Base-by-base conservation (phyloP, 805 yeast species). In the Scheffersomyces ergatensis region DNA sequence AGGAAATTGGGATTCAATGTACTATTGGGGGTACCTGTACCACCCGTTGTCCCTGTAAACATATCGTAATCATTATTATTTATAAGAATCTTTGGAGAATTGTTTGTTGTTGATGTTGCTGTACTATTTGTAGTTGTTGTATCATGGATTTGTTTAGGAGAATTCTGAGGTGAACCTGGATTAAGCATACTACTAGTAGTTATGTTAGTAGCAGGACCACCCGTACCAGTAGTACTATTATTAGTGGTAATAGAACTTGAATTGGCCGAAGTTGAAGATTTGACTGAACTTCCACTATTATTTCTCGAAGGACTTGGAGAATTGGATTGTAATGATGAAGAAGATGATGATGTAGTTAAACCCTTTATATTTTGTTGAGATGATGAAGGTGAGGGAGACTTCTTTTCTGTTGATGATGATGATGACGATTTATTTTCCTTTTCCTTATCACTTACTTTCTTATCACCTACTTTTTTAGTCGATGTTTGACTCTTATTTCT, bases 271-370 rank as follows among this genome's bases (percentile, higher is more conserved):
- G 27, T 40, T 40, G 33, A 46, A 3, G 62, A 54, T 38, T 54
- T 56, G 25, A 57, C 39, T n/a, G 65, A 57, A 20, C 50, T 48
- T 24, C 49, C 44, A 44, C 62, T 54, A 43, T 52, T 60, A 38
- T 54, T 59, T 42, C 67, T 53, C 8, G 71, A 64, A 27, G 69
- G 62, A 35, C 54, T 51, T 12, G 72, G 71, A 32, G 67, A 62
- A 43, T 44, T 54, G 13, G 64, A 54, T 39, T 55, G 57, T 37
- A 57, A 42, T 7, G 62, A 49, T 18, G 60, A 51, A 3, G 51
- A 47, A 13, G 49, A 32, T n/a, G 54, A 38, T 6, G 56, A 40
- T 15, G 49, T 44, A 23, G 57, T 21, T 31, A 39, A 27, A 20
- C 43, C 29, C 21, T 18, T 24, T 30, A 33, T 30, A 21, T 21